phyloP scores from a whole-genome alignment of 2,329 filamentous ascomycete species.

The Aureobasidium namibiae region DNA sequence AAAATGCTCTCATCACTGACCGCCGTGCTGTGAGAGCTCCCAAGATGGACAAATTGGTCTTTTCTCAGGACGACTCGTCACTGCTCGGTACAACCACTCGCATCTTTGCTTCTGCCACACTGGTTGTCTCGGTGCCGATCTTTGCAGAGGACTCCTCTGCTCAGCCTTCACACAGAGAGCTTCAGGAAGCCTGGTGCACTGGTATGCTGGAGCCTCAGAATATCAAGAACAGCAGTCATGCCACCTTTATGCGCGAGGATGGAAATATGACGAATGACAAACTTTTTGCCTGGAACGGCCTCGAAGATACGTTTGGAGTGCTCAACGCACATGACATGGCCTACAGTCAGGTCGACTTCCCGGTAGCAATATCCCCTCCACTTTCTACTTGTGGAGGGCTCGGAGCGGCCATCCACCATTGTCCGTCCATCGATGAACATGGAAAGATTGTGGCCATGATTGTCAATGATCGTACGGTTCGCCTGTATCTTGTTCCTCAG shows the following conservation, averaged over 20 bases:
- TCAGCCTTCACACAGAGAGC: constrained; percentile 26
- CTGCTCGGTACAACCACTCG: constrained; percentile 29
- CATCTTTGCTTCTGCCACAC: constrained; percentile 28
- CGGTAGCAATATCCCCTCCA: constrained; percentile 30
- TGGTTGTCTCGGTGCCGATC: constrained; percentile 28
- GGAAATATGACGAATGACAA: constrained; percentile 24
- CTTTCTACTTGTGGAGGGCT: constrained; percentile 29
- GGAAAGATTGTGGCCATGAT: constrained; percentile 31
- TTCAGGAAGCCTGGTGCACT: constrained; percentile 32
- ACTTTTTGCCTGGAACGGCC: constrained; percentile 30
- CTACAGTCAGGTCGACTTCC: constrained; percentile 29
- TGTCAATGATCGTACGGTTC: constrained; percentile 29
- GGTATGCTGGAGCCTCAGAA: constrained; percentile 30
- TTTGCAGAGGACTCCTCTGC: constrained; percentile 24
- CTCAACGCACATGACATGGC: constrained; percentile 26
- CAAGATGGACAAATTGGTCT: constrained; percentile 27
- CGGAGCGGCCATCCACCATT: constrained; percentile 29
- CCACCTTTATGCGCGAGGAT: constrained; percentile 27
- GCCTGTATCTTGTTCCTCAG: constrained; percentile 28
- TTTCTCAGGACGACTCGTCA: constrained; percentile 30
- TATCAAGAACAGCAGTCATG: constrained; percentile 30
- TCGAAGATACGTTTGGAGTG: constrained; percentile 30
- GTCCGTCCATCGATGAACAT: constrained; percentile 28
- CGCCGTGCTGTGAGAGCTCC: constrained; percentile 27
- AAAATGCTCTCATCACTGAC: constrained; percentile 41